Evolutionary conservation across 352 stramenopile genomes (phyloP), one percentile per base, ranked within the genome.

Genomic region (Phytopythium litorale): DNA sequence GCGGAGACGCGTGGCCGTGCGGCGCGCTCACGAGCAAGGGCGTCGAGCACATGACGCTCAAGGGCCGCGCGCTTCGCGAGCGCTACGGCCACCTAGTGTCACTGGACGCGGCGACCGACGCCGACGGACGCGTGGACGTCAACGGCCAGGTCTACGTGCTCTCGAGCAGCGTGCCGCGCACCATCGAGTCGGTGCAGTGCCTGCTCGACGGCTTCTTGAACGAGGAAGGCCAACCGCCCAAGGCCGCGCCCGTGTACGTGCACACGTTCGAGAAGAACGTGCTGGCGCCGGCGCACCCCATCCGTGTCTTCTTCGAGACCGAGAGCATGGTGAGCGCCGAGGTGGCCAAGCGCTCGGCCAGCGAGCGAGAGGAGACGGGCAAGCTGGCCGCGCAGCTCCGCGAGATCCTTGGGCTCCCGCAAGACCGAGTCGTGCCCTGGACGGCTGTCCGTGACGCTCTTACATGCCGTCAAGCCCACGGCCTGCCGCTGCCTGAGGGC

Each of bases 111-210:
- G 7, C 23, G 23, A 2, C 4, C 11, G 23, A 35, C 48, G 25
- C 48, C 19, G 42, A 58, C 18, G 33, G 55, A 19, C 54, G 25
- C 21, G 35, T 32, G 37, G 56, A 56, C 45, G 28, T 71, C 21
- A 72, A 74, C 53, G 68, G 88, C 25, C 60, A 80, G 66, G 68
- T 94, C n/a, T 88, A 85, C 63, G 79, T 94, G 56, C 73, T 91
- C 35, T 92, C 85, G 43, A 92, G 81, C 56, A 88, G 79, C 63
- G 75, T 92, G 1, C 80, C 82, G 7, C 81, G 85, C 58, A 89
- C 78, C 35, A 83, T 94, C 38, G 73, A 91, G 66, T 94, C 85
- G 19, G 82, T 88, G 45, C 85, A 94, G 69, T 87, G 73, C 50
- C 70, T 94, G 8, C 66, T 94, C 2, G 56, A 79, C 59, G 85